Base-by-base conservation (phyloP, 2,329 filamentous ascomycete species). In the Penicillium sp. region DNA sequence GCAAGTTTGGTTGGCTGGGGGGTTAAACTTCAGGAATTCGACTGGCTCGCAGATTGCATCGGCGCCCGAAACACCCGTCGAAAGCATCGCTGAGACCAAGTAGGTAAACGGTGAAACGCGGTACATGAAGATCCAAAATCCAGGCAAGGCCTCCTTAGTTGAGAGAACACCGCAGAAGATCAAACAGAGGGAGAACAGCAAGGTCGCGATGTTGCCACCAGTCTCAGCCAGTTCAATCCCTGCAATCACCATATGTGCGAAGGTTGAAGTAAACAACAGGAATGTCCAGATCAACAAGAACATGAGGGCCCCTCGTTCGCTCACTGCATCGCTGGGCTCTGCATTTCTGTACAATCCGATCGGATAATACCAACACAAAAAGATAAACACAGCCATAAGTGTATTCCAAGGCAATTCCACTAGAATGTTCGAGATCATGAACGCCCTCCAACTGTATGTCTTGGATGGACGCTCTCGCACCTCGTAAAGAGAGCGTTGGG, bases 201-300 rank as follows among this genome's bases (percentile, higher is more conserved):
- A 65, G 55, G 88, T 87, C 60, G 85, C 85, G 53, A 93, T 74
- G 67, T 88, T 88, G 45, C 82, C 85, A 50, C 82, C 87, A 0
- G 79, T 83, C 68, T 90, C 86, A 17, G 87, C 85, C 26, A 80
- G 80, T 49, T 81, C 82, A 32, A 89, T 75, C 2, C 80, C 83
- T 1, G 83, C 82, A 50, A 89, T 86, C 28, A 81, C 78, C 78
- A 88, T 82, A 60, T 87, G 81, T 0, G 84, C 81, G 57, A 89
- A 88, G 0, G 85, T 82, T 8, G 78, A 81, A 41, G 83, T 80
- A 66, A 84, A 88, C 55, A 89, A 72, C 61, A 89, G 76, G 61
- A 89, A 82, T 53, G 82, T 73, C 52, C 83, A 75, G 57, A 77
- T 75, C 57, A 83, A 79, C 3, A 88, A 69, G 34, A 87, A 75